Base-by-base conservation (phyloP, 1,284 basidiomycete genomes). In the Pseudozyma hubeiensis region DNA sequence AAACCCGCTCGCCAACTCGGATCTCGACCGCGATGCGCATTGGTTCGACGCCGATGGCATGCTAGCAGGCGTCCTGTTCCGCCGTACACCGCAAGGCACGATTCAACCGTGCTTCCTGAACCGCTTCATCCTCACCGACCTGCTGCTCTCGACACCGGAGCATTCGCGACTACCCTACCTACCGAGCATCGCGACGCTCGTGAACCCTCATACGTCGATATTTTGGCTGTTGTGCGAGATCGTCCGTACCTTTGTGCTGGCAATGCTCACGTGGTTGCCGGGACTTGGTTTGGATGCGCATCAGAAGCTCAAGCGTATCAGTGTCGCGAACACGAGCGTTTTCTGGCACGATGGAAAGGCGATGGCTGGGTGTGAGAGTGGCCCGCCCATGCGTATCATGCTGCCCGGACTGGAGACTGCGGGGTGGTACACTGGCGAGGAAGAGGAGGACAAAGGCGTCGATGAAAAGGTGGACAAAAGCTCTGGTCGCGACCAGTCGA, bases 311-410 rank as follows among this genome's bases (percentile, higher is more conserved):
- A 56, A 54, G 43, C 59, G 78, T 17, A 79, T 81, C 54, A 75
- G 76, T 19, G 87, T 87, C 7, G 87, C 87, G 24, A 88, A 88
- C 57, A 87, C 87, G 7, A 84, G 83, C 19, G 82, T 87, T 3
- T 72, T 86, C 10, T 87, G 79, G 78, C 85, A 86, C 35, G 84
- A 86, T 48, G 80, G 85, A 6, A 81, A 86, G n/a, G 81, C 86
- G 7, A 74, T 87, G 54, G 87, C 87, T 6, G 85, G 85, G 0
- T 88, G 87, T 75, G 87, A 88, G 73, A 85, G 83, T 50, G 87
- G 87, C 4, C 87, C 87, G 10, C 85, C 86, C 29, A 80, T 87
- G 45, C 82, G 84, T 59, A 85, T 88, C 31, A 78, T 85, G 24
- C 74, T 87, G 9, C 87, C 87, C 1, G 85, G 83, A 13, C 78